Evolutionary conservation across 2,329 filamentous ascomycete species (phyloP), one percentile per base, ranked within the genome.

Genomic region (Leptosphaerulina australis): DNA sequence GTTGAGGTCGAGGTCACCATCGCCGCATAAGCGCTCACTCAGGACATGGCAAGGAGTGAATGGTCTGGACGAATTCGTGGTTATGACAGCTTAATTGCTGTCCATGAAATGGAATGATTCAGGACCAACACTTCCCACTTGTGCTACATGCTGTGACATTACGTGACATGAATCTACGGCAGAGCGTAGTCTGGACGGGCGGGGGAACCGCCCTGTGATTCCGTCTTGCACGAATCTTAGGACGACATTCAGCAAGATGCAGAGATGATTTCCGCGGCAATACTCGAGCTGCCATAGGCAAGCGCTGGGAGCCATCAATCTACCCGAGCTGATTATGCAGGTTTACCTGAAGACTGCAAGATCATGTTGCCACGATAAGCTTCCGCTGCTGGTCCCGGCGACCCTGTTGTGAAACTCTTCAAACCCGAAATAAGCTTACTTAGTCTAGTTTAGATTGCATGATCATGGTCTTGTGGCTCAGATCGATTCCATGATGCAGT

Each of bases 1-100:
- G 90, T 94, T 74, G 90, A 94, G 84, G 90, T 94, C 69, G 90
- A 94, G 84, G 90, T 94, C 70, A 94, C 90, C 76, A 94, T 94
- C 75, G 90, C 90, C 75, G 88, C 90, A 76, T 91, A 88, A 68
- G 53, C 38, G 63, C 57, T 59, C 45, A 37, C 37, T 39, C 44
- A 46, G 56, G 46, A 60, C 34, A 57, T 55, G 50, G 53, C 55
- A 31, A 50, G 49, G 51, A 50, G 53, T 59, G 29, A 45, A 35
- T 33, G 57, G 53, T 52, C 45, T 48, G 53, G 46, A 58, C 37
- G 52, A 53, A 59, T 44, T 56, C 54, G 63, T 66, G 63, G 63
- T 63, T 55, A 59, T 57, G 58, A 60, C 60, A 66, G 56, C 60
- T 62, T 46, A 51, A 48, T 21, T 63, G 55, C 56, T 60, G 58